These are phyloP conservation scores for Diospyros kaki DNA, from an alignment of 148 eudicot genomes.

Conservation along the genomic window DNA sequence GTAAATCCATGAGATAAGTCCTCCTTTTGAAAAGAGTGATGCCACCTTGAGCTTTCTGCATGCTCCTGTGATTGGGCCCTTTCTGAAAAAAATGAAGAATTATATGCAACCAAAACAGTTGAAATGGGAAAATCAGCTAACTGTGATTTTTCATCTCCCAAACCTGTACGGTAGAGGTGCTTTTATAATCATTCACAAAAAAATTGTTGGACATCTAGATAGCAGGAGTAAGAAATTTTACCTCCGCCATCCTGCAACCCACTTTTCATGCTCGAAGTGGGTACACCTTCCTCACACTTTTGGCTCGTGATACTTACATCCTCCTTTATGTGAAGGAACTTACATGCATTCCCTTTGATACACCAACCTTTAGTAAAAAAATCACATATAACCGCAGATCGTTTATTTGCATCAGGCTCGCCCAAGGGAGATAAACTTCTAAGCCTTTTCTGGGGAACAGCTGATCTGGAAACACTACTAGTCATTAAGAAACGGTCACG, in stretches of 20 bases:
- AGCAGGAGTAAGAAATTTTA: slow-evolving; percentile 23
- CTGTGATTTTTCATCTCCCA: slow-evolving; percentile 29
- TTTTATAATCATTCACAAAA: slow-evolving; percentile 21
- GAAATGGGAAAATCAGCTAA: slow-evolving; percentile 20
- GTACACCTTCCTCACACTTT: slow-evolving; percentile 31
- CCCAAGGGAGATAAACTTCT: slow-evolving; percentile 51
- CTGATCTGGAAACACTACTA: slow-evolving; percentile 50
- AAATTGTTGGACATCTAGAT: slow-evolving; percentile 16
- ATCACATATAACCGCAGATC: slow-evolving; percentile 57
- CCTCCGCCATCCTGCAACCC: slow-evolving; percentile 40
- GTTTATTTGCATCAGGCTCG: slow-evolving; percentile 46
- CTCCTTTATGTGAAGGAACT: slow-evolving; percentile 71
- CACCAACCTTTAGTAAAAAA: slow-evolving; percentile 94
- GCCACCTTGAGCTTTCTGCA: slow-evolving; percentile 21
- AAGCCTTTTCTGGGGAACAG: slow-evolving; percentile 44
- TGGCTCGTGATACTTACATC: slow-evolving; percentile 24
- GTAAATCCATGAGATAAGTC: slow-evolving; percentile 21
- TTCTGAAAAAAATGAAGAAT: slow-evolving; percentile 23
- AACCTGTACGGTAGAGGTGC: slow-evolving; percentile 48
- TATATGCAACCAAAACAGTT: slow-evolving; percentile 16
- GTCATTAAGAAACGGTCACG: slow-evolving; percentile 25
- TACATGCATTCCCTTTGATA: slow-evolving; percentile 82
- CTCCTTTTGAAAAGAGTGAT: slow-evolving; percentile 19
- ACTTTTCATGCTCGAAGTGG: slow-evolving; percentile 23
- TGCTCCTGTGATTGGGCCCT: slow-evolving; percentile 20